Base-by-base conservation (phyloP, 495 filamentous ascomycete genomes). In the Penicillium steckii region DNA sequence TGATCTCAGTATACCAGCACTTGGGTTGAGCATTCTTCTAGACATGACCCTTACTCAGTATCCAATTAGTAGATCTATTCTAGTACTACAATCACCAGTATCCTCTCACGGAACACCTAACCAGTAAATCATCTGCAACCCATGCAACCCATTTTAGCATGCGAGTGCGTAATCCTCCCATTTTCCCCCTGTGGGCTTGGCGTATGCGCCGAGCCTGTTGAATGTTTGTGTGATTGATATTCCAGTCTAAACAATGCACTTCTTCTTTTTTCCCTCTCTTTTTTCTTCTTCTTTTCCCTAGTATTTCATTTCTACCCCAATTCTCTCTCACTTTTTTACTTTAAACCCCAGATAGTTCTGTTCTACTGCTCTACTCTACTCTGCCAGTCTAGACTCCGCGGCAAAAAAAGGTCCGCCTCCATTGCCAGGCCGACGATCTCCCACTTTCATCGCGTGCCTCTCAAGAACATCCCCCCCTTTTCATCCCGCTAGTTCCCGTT, bases 381-480 rank as follows among this genome's bases (percentile, higher is more conserved):
- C 12, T 29, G 12, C 27, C 27, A 21, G 38, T 23, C 38, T 41
- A 21, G 32, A 35, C 33, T 37, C 33, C 33, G 25, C 42, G 40
- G 21, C 10, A 43, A 23, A 17, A 29, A 27, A 22, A 44, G 5
- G 10, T 8, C 17, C 38, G 15, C 50, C 46, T 50, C 32, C 10
- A 65, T 62, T 60, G 59, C 60, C 59, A 48, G 56, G 59, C 52
- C 61, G 62, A 65, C 62, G 56, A 62, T 60, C 59, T 46, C 44
- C 55, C 42, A 50, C 46, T 41, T 26, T 25, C 54, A 51, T 53
- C 55, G 55, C 48, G 56, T 55, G 51, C 51, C 38, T 30, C 33
- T 37, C 33, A 21, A 44, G 23, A 41, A 27, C 32, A 43, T 12
- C 53, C 32, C 25, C 26, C 23, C 46, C 32, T 41, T 44, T 47